A percentile compares a stretch with the other conserved stretches of the same genome.
These are phyloP conservation scores for Agaricus blazei DNA, from an alignment of 768 basidiomycete genomes.

Conservation along the genomic window DNA sequence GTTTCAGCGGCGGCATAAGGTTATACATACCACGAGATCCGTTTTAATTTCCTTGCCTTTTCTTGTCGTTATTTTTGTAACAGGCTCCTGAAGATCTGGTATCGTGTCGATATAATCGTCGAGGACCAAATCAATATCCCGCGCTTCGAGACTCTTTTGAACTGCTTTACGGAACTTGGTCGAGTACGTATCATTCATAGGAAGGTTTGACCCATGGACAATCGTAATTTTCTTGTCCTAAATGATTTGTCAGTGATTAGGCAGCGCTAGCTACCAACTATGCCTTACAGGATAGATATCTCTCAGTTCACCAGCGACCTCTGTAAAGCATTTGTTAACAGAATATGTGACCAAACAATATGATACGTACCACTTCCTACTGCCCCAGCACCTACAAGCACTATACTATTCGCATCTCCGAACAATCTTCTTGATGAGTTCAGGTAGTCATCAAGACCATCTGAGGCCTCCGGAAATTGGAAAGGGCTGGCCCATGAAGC, in stretches of 20 bases:
- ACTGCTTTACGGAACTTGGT: constrained; percentile 39
- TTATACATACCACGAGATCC: constrained; percentile 45
- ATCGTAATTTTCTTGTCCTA: constrained; percentile 47
- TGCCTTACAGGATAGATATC: constrained; percentile 31
- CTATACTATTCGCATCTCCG: constrained; percentile 30
- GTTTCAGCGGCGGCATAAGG: not conserved
- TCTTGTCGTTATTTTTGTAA: constrained; percentile 32
- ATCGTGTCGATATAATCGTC: constrained; percentile 44
- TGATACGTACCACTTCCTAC: constrained; percentile 38
- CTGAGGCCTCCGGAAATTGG: constrained; percentile 20
- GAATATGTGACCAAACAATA: not conserved
- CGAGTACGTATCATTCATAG: constrained; percentile 50
- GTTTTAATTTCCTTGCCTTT: constrained; percentile 38
- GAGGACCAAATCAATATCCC: constrained; percentile 43
- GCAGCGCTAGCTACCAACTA: not conserved
- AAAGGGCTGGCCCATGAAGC: constrained; percentile 37
- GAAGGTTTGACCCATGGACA: constrained; percentile 40
- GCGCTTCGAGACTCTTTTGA: constrained; percentile 28
- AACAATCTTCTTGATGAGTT: constrained; percentile 23
- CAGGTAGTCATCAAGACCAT: constrained; percentile 21
- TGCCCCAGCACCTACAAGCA: constrained; percentile 52
- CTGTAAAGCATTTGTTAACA: constrained; percentile 15
- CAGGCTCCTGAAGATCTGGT: constrained; percentile 31
- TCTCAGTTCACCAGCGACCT: constrained; percentile 38
- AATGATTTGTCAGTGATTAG: not conserved